Evolutionary conservation across 352 stramenopile species (phyloP), one percentile per base, ranked within the genome.

Genomic region (Phytopythium helicoides): DNA sequence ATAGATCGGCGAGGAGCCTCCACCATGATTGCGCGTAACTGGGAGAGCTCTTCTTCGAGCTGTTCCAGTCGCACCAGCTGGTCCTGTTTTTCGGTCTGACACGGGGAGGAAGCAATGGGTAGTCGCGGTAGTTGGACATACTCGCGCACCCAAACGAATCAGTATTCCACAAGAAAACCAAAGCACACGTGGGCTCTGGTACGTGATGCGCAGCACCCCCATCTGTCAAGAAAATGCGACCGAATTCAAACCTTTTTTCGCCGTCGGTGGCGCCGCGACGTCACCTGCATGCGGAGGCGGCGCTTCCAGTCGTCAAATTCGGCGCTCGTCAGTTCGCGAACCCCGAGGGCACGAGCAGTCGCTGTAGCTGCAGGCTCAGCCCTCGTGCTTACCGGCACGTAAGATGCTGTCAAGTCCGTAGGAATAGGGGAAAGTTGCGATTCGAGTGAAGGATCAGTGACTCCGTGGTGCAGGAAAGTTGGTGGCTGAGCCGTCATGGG

Each of bases 181-280:
- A 23, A 33, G 18, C 19, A 16, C 1, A n/a, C 18, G 11, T n/a
- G 19, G 19, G 8, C 21, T 15, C 39, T 23, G 21, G 22, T 2
- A 10, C 25, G 16, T n/a, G 12, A 28, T 18, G 21, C n/a, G 25
- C 39, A 22, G 9, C 37, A 18, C 37, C 38, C 11, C 12, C 22
- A 44, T 23, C 15, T 14, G 6, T 22, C 18, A 2, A 11, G n/a
- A 1, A 19, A 4, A 18, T 23, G 18, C 22, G 36, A 9, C 36
- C 15, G 12, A 9, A 26, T 19, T 19, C 41, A 10, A 50, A 66
- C 62, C 59, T 66, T 78, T 39, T 74, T 76, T 31, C 64, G 64
- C 36, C 64, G 72, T 5, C 68, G 60, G 41, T 72, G 68, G 16
- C 64, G 57, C 21, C 60, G 61, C 23, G 68, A 77, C 8, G 60